phyloP scores from a whole-genome alignment of 192 early-diverging fungal species.

The Gaertneriomyces sp. region DNA sequence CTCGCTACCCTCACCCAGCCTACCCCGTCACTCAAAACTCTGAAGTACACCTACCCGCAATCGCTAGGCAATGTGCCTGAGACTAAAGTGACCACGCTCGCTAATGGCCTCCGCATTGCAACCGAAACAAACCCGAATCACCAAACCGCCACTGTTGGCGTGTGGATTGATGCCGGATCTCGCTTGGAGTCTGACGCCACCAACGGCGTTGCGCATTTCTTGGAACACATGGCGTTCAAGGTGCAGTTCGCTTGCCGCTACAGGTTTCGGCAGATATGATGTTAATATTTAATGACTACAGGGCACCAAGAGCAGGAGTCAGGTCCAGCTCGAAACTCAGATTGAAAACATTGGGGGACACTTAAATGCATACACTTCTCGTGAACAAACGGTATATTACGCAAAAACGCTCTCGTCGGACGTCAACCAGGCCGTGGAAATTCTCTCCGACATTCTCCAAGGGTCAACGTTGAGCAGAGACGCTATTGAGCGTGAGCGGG shows the following conservation, averaged over 20 bases:
- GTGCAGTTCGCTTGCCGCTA: slow-evolving; percentile 33
- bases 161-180: slow-evolving; percentile 61
- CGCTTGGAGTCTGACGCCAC: slow-evolving; percentile 62
- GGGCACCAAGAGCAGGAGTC: slow-evolving; percentile 84
- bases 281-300: slow-evolving; percentile 6
- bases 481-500: slow-evolving; percentile 95
- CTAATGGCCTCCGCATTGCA: slow-evolving; percentile 58
- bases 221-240: slow-evolving; percentile 99
- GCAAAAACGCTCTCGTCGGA: slow-evolving; percentile 90
- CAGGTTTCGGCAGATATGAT: no score
- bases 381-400: slow-evolving; percentile 98
- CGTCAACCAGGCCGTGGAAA: slow-evolving; percentile 82
- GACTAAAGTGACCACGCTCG: slow-evolving; percentile 46
- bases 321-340: slow-evolving; percentile 86
- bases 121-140: slow-evolving; percentile 56
- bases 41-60: slow-evolving; percentile 43
- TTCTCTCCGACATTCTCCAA: slow-evolving; percentile 93
- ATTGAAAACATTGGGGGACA: slow-evolving; percentile 99
- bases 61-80: slow-evolving; percentile 48
- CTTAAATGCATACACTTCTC: slow-evolving; percentile 97
- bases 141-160: slow-evolving; percentile 59
- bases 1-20: slow-evolving; percentile 10
- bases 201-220: slow-evolving; percentile 96
- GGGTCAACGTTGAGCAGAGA: slow-evolving; percentile 75
- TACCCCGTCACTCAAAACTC: slow-evolving; percentile 21